Evolutionary conservation across 2,329 filamentous ascomycete species (phyloP), one percentile per base, ranked within the genome.

Genomic region (Ilyonectria robusta): DNA sequence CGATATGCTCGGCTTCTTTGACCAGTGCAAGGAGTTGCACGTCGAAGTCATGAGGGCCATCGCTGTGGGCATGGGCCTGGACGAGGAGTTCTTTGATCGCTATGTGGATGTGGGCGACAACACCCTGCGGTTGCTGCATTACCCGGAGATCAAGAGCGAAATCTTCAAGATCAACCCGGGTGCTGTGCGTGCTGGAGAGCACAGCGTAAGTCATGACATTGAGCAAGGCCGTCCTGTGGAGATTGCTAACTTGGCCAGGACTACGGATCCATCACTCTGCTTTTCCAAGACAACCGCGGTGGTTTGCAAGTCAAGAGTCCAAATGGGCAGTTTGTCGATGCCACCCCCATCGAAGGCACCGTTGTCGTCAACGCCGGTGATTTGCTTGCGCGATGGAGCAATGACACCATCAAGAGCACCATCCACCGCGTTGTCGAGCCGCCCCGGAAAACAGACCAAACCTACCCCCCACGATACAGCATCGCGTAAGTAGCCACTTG

Each of bases 341-440:
- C 93, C 1, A 94, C 89, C 7, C 94, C 95, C 0, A 95, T 97
- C 66, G 85, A 90, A 40, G 91, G 90, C 61, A 94, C 94, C 0
- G 92, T 96, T 46, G 93, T 98, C 11, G 88, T 97, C 70, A 98
- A 98, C 76, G 94, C 94, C 0, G 95, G 94, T 1, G 95, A 98
- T 78, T 79, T 98, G 72, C 84, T 98, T 56, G 92, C 93, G 1
- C 86, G 94, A 59, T 97, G 94, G 95, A 94, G 92, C 70, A 98
- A 98, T 77, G 94, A 97, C 76, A 92, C 89, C 5, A 97, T 98
- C 82, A 94, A 93, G 83, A 95, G 93, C 77, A 98, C 95, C 4
- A 89, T 94, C 67, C 95, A 98, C 80, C 90, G 94, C 11, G 95
- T 98, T 1, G 93, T 98, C 6, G 93, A 97, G 82, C 95, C 95